phyloP scores from a whole-genome alignment of 208 protist genomes.

The Jaenimonas drosophilae region DNA sequence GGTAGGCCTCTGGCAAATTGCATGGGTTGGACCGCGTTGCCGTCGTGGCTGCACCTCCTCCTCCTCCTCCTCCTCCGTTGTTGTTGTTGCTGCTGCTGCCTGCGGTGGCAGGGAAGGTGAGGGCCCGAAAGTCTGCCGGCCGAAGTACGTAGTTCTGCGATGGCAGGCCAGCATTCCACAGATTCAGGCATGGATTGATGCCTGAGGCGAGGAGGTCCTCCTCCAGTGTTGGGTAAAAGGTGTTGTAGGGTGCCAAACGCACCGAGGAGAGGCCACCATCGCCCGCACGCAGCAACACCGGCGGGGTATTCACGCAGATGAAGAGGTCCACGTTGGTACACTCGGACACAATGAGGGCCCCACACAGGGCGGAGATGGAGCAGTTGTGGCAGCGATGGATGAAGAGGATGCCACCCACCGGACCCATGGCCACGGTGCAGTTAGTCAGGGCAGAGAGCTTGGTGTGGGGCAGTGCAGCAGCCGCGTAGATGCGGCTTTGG shows the following conservation, averaged over 20 bases:
- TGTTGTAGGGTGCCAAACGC: conserved; percentile 86
- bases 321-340: conserved; percentile 66
- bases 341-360: conserved; percentile 63
- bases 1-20: conserved; percentile 57
- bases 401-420: conserved; percentile 68
- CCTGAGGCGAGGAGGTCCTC: conserved; percentile 72
- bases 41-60: conserved; percentile 3
- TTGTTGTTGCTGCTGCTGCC: conserved; percentile 28
- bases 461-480: conserved; percentile 72
- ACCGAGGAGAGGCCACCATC: conserved; percentile 12
- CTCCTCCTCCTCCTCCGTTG: not conserved
- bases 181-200: conserved; percentile 77
- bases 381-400: conserved; percentile 80
- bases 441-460: conserved; percentile 75
- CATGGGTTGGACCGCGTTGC: conserved; percentile 81
- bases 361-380: conserved; percentile 72
- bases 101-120: conserved; percentile 63
- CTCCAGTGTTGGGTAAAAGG: conserved; percentile 79
- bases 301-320: conserved; percentile 83
- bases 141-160: conserved; percentile 51
- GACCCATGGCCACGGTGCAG: conserved; percentile 78
- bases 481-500: conserved; percentile 66
- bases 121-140: conserved; percentile 70
- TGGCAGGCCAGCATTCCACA: conserved; percentile 80
- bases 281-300: conserved; percentile 33